A percentile compares a stretch with the other conserved stretches of the same genome.
Evolutionary conservation across 2,329 filamentous ascomycete genomes (phyloP).

Genomic region (Aspergillus pseudoglaucus): DNA sequence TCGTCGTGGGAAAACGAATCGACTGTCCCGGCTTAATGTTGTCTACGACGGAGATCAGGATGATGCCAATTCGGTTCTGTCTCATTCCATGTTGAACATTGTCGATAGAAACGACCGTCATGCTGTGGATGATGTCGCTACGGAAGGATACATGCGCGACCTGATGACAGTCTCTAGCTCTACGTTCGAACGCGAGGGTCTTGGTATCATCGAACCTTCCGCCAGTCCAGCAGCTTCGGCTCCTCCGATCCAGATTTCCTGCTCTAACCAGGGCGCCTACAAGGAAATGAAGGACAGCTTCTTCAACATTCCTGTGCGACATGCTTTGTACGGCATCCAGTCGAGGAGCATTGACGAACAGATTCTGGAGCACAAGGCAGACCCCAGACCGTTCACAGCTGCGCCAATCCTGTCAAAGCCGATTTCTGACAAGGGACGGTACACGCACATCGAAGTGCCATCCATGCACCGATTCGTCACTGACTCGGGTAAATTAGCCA

Average conservation of each 20-base stretch:
- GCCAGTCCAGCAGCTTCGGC: constrained; percentile 72
- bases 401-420: constrained; percentile 74
- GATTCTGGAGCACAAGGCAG: constrained; percentile 66
- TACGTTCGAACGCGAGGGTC: constrained; percentile 62
- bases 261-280: constrained; percentile 58
- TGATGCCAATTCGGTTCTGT: constrained; percentile 57
- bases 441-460: constrained; percentile 85
- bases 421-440: constrained; percentile 72
- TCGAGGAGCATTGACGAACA: constrained; percentile 60
- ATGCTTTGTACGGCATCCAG: constrained; percentile 62
- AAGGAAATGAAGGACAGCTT: constrained; percentile 62
- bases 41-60: constrained; percentile 62
- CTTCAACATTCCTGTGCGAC: constrained; percentile 73
- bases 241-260: constrained; percentile 76
- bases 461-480: constrained; percentile 98
- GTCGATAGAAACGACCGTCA: constrained; percentile 60
- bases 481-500: constrained; percentile 91
- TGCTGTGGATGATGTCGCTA: constrained; percentile 62
- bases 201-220: constrained; percentile 73
- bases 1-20: constrained; percentile 45
- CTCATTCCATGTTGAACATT: constrained; percentile 77
- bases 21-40: constrained; percentile 60
- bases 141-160: constrained; percentile 64
- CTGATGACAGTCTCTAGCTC: constrained; percentile 72
- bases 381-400: constrained; percentile 46